Evolutionary conservation across 768 basidiomycete species (phyloP).

Genomic region (Tulasnella sp.): DNA sequence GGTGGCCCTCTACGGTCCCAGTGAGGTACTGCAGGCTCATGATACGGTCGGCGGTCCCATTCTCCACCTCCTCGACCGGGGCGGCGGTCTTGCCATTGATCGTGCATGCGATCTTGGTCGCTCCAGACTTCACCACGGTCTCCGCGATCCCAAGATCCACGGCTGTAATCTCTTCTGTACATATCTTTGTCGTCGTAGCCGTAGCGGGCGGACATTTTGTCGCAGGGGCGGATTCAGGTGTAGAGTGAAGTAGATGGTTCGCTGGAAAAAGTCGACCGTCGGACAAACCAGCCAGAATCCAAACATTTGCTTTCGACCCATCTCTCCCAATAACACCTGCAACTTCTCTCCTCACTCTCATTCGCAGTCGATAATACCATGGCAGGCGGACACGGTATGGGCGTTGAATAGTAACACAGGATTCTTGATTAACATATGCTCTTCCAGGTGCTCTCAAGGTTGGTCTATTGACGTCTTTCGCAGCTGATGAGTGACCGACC

Average conservation of each 20-base stretch:
- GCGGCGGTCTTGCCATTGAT: neutral
- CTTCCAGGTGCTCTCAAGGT: slow-evolving; percentile 53
- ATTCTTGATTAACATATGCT: slow-evolving; percentile 18
- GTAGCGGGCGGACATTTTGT: slow-evolving; percentile 28
- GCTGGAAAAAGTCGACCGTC: slow-evolving; percentile 12
- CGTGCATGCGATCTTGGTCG: neutral
- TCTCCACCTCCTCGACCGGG: neutral
- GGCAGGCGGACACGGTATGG: slow-evolving; percentile 58
- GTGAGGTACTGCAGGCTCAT: neutral
- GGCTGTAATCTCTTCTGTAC: slow-evolving; percentile 13
- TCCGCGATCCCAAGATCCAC: neutral
- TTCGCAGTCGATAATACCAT: slow-evolving; percentile 32
- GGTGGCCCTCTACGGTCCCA: neutral
- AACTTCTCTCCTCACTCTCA: neutral
- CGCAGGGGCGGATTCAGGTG: slow-evolving; percentile 44
- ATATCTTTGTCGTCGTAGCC: slow-evolving; percentile 10
- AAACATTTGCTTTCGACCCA: slow-evolving; percentile 6
- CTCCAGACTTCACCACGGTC: neutral
- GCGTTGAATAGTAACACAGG: neutral
- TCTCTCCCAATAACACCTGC: neutral
- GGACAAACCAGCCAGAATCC: neutral
- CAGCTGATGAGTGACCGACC: neutral
- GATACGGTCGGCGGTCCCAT: neutral
- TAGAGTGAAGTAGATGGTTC: slow-evolving; percentile 8
- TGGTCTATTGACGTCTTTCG: slow-evolving; percentile 17